Percentiles rank a stretch among this genome's conserved stretches.
These are phyloP conservation scores for Penicillium sp. DNA, from an alignment of 2,329 filamentous ascomycete species.

Conservation along the genomic window DNA sequence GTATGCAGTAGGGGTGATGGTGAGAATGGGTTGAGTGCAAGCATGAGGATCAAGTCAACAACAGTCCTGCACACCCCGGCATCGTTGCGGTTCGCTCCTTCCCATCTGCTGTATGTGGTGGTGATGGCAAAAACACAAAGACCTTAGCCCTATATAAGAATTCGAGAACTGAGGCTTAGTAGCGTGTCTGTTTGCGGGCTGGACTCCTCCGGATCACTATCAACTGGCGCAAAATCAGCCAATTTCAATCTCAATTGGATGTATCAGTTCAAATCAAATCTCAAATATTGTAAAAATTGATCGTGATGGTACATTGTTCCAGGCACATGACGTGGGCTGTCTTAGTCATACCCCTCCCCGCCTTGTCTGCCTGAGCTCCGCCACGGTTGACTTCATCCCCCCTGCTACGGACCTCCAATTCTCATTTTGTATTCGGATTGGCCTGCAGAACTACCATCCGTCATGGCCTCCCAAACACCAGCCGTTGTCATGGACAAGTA, in stretches of 20 bases:
- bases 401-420: slow-evolving; percentile 9
- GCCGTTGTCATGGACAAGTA: slow-evolving; percentile 99
- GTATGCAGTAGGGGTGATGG: neutral
- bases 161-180: too few species aligned
- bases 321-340: slow-evolving; percentile 18
- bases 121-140: too few species aligned
- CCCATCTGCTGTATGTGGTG: too few species aligned
- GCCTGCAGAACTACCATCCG: slow-evolving; percentile 25
- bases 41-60: neutral
- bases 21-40: neutral
- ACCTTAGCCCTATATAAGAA: too few species aligned
- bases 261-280: neutral
- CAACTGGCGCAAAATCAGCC: neutral
- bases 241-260: neutral
- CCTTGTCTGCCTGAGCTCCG: slow-evolving; percentile 33
- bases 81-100: neutral
- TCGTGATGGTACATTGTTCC: too few species aligned
- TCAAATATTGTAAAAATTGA: too few species aligned
- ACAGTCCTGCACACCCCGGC: neutral
- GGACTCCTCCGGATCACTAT: too few species aligned
- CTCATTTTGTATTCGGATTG: slow-evolving; percentile 16
- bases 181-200: too few species aligned
- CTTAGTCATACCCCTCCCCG: slow-evolving; percentile 30
- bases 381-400: slow-evolving; percentile 26
- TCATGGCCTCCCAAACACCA: slow-evolving; percentile 96